phyloP scores from a whole-genome alignment of 176 grass and related monocot genomes.

The Puccinellia tenuiflora region DNA sequence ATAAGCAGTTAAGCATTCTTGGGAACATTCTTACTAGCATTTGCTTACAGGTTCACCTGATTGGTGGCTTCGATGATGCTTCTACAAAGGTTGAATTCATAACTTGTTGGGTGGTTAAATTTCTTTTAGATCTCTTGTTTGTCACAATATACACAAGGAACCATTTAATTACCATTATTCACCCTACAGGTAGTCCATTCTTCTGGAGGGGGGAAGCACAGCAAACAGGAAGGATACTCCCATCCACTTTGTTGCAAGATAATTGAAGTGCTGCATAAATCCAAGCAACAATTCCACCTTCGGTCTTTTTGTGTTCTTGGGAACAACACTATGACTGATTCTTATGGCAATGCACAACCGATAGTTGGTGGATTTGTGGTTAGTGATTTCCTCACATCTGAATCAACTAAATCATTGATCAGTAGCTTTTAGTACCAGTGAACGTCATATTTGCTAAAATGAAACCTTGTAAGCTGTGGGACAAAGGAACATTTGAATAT shows the following conservation, averaged over 20 bases:
- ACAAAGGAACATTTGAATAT: slow-evolving; percentile 3
- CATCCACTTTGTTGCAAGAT: slow-evolving; percentile 78
- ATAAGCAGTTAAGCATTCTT: not conserved
- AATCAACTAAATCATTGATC: slow-evolving; percentile 14
- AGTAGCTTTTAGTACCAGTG: not conserved
- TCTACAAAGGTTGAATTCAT: slow-evolving; percentile 52
- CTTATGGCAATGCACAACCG: slow-evolving; percentile 51
- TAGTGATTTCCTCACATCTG: slow-evolving; percentile 24
- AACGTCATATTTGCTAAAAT: not conserved
- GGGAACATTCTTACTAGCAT: slow-evolving; percentile 21
- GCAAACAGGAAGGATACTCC: slow-evolving; percentile 57
- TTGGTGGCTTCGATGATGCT: slow-evolving; percentile 75
- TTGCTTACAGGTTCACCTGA: slow-evolving; percentile 67
- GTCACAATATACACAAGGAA: not conserved
- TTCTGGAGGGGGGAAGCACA: slow-evolving; percentile 29
- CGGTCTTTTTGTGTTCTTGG: slow-evolving; percentile 58
- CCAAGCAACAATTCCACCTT: slow-evolving; percentile 57
- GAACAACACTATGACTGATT: slow-evolving; percentile 68
- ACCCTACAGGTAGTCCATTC: slow-evolving; percentile 33
- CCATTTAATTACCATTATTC: not conserved
- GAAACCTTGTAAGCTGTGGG: not conserved
- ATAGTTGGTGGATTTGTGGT: slow-evolving; percentile 74
- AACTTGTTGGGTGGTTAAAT: slow-evolving; percentile 3
- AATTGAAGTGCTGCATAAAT: slow-evolving; percentile 53
- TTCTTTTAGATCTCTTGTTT: not conserved